Evolutionary conservation across 352 stramenopile species (phyloP), one percentile per base, ranked within the genome.

Genomic region (Phytophthora pini): DNA sequence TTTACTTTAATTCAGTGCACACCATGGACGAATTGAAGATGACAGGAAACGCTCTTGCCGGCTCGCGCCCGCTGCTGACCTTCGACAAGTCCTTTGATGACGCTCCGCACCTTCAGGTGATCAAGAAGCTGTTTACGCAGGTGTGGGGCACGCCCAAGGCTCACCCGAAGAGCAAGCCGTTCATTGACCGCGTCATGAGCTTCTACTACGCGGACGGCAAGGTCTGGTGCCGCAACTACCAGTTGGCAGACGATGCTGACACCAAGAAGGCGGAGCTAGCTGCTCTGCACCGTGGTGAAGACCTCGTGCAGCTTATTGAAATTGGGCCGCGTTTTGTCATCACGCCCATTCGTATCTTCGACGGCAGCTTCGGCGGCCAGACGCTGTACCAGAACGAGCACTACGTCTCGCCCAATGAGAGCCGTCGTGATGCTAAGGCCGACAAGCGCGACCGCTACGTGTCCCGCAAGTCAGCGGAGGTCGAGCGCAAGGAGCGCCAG

Each of bases 21-120:
- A 99, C 98, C 26, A 99, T 99, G 97, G 98, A 99, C 74, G 98
- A 99, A 82, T 82, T 99, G 40, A 98, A 98, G 82, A 91, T 99
- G 69, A 99, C 97, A 26, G 98, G 98, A 51, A 99, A 99, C 75
- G 98, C 97, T 56, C 93, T 99, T 60, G 94, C 92, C 34, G 98
- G 98, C 8, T 99, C 97, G 48, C 94, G 98, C 26, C 97, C 98
- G 15, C 79, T 99, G 46, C 80, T 99, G 45, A 97, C 95, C 47
- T 99, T 99, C 75, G 97, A 99, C 82, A 82, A 93, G 49, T 75
- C 82, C 10, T 99, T 99, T 59, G 91, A 98, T 49, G 74, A 84
- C 13, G 49, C 64, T 39, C 93, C 94, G 38, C 95, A 99, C 72
- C 80, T 98, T 44, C 88, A 97, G 74, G 73, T 99, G 38, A 85